phyloP scores from a whole-genome alignment of 306 rosid species.

The Mimosa pudica region DNA sequence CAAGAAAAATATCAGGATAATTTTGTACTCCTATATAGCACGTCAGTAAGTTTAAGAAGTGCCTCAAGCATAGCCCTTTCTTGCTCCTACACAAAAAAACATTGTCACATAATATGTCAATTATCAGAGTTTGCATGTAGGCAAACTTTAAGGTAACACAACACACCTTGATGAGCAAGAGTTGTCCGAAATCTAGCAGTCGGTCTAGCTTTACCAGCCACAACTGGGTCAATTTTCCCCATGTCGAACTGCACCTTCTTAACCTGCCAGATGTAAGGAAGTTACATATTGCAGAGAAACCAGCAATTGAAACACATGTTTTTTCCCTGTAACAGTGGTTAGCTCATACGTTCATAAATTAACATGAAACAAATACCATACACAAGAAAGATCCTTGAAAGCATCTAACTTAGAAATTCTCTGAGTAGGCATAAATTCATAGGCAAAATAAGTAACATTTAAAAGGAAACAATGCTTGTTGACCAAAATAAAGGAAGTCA shows the following conservation, averaged over 20 bases:
- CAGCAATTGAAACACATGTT: conserved; percentile 8
- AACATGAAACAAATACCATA: not conserved
- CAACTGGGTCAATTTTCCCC: conserved; percentile 39
- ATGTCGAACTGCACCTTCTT: conserved; percentile 37
- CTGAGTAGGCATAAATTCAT: not conserved
- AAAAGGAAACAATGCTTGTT: conserved; percentile 9
- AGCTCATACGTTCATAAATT: not conserved
- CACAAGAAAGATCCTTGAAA: conserved; percentile 11
- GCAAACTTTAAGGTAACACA: conserved; percentile 10
- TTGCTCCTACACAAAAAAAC: conserved; percentile 44
- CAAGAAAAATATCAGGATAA: conserved; percentile 10
- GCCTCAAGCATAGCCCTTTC: conserved; percentile 47
- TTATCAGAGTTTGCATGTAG: conserved; percentile 17
- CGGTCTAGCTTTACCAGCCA: conserved; percentile 38
- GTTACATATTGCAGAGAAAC: not conserved
- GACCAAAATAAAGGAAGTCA: not conserved
- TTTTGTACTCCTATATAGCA: conserved; percentile 34
- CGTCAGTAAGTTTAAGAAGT: conserved; percentile 37
- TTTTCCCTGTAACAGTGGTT: not conserved
- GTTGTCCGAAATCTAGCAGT: conserved; percentile 28
- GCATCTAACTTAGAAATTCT: not conserved
- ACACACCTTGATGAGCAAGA: conserved; percentile 31
- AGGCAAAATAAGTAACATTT: conserved; percentile 3
- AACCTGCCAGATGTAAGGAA: conserved; percentile 33
- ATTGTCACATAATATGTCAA: conserved; percentile 23